phyloP scores from a whole-genome alignment of 306 rosid genomes.

The Macrotyloma uniflorum region DNA sequence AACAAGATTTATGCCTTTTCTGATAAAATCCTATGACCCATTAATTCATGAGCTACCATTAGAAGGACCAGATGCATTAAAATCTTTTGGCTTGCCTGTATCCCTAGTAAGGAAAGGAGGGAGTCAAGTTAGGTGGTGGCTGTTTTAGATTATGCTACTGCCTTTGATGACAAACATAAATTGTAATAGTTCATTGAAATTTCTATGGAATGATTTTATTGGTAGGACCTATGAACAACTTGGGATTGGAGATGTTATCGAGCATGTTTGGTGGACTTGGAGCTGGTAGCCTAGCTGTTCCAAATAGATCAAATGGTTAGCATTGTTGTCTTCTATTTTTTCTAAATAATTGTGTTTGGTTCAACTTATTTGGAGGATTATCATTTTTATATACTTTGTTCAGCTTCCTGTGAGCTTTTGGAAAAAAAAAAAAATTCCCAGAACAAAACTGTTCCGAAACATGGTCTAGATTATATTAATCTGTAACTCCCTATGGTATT shows the following conservation, averaged over 20 bases:
- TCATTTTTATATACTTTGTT: background rate
- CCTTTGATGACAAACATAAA: slow-evolving; percentile 16
- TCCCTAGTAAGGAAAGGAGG: background rate
- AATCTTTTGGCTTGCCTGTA: slow-evolving; percentile 2
- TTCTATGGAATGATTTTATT: slow-evolving; percentile 19
- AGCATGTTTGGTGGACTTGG: slow-evolving; percentile 94
- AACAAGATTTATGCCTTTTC: background rate
- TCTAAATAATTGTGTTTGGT: background rate
- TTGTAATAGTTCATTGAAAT: background rate
- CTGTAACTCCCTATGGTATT: background rate
- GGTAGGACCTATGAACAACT: slow-evolving; percentile 58
- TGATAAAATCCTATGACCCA: background rate
- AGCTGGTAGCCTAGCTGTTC: slow-evolving; percentile 75
- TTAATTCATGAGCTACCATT: background rate
- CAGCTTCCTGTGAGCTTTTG: background rate
- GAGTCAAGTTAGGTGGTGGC: background rate
- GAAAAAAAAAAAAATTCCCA: background rate
- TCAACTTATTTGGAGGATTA: background rate
- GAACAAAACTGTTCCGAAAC: background rate
- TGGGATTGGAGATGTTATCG: slow-evolving; percentile 73
- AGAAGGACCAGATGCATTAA: background rate
- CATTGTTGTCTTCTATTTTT: slow-evolving; percentile 29
- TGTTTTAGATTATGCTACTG: slow-evolving; percentile 19
- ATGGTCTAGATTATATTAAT: background rate
- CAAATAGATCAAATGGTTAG: slow-evolving; percentile 72